Percentiles rank a stretch among this genome's conserved stretches.
These are phyloP conservation scores for Sisymbrium irio DNA, from an alignment of 345 rosid genomes.

Conservation along the genomic window DNA sequence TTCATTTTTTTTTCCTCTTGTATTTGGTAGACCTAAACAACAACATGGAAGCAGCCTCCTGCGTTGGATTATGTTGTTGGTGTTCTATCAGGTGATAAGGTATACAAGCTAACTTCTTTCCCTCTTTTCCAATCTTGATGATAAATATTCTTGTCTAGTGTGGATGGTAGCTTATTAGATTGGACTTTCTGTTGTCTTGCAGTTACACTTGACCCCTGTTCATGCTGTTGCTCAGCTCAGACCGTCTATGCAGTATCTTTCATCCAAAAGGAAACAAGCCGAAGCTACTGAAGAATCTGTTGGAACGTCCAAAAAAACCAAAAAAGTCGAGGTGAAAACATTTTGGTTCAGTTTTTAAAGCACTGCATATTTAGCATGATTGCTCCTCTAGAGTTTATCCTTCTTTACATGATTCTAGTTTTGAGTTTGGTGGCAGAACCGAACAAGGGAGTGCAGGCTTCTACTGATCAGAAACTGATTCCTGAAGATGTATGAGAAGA, in stretches of 20 bases:
- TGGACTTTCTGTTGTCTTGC: conserved; percentile 37
- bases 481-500: conserved; percentile 48
- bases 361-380: neutral
- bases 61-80: conserved; percentile 63
- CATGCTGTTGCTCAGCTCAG: conserved; percentile 86
- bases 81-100: conserved; percentile 72
- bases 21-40: conserved; percentile 49
- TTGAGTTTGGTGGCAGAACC: conserved; percentile 43
- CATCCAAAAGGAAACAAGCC: conserved; percentile 41
- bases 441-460: conserved; percentile 49
- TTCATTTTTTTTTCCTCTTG: neutral
- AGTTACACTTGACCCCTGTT: conserved; percentile 84
- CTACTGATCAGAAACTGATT: conserved; percentile 42
- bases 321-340: neutral
- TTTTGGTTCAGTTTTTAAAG: neutral
- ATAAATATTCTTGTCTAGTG: conserved; percentile 8
- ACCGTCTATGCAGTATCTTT: conserved; percentile 55
- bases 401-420: neutral
- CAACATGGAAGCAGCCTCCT: conserved; percentile 50
- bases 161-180: conserved; percentile 2
- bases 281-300: conserved; percentile 38
- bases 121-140: neutral
- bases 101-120: conserved; percentile 11
- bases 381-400: neutral
- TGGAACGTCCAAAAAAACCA: conserved; percentile 47